Base-by-base conservation (phyloP, 345 rosid species). In the Eucalyptus microcorys region DNA sequence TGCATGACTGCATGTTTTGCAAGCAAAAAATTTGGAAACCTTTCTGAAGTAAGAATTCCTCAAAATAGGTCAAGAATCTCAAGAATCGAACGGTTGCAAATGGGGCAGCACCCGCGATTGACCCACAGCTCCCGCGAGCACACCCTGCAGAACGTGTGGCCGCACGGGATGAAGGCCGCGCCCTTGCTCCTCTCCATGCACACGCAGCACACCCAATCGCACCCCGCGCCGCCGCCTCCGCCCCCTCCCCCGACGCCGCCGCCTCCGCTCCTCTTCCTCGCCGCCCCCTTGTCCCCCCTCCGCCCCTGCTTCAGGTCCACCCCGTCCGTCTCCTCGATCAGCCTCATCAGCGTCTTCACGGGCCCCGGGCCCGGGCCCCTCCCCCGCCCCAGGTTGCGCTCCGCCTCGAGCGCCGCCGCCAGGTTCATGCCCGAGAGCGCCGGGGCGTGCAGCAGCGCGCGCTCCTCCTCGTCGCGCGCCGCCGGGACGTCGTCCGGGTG, bases 161-260 rank as follows among this genome's bases (percentile, higher is more conserved):
- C 99, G 88, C 99, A 97, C 17, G 99, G 99, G 87, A 97, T 95
- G 89, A 97, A 95, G 34, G 99, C 99, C 79, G 99, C 98, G 26
- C 96, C 99, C 91, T 97, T 97, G 87, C 90, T 92, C 88, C 97
- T 96, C 89, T 96, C 98, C 99, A 96, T 97, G 95, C 99, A 97
- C 89, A 97, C 97, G 93, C 99, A 96, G 92, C 99, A 97, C 95
- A 93, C 17, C 86, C 93, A 92, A 88, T 96, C 97, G 40, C 52
- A 19, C 24, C 93, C 89, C 80, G 87, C 87, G 24, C 81, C 92
- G 9, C 50, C 91, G 34, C 64, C 88, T 6, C 86, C 92, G 8
- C 49, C 91, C 21, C 55, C 93, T 59, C 40, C 30, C 8, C 79
- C 91, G 14, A 93, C 95, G 86, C 92, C 89, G 22, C 86, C 92